These are phyloP conservation scores for Conticribra weissflogii DNA, from an alignment of 108 stramenopile species.

Conservation along the genomic window DNA sequence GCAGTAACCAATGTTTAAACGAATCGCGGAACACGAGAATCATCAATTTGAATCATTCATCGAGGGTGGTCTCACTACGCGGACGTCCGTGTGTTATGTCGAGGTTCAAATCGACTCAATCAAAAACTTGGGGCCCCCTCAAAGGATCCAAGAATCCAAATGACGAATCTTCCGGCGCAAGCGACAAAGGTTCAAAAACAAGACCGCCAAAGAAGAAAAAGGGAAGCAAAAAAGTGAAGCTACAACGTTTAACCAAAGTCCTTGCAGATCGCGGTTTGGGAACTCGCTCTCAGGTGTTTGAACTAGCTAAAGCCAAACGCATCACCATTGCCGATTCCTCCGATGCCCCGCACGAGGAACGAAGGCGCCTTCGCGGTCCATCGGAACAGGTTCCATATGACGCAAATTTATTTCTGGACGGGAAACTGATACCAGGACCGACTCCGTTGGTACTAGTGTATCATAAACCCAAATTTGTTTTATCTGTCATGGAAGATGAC, in stretches of 20 bases:
- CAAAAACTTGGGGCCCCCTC: not conserved
- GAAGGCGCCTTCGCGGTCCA: constrained; percentile 55
- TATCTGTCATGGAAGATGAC: constrained; percentile 76
- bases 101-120: not conserved
- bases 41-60: too few species aligned
- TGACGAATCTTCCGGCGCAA: not conserved
- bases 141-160: not conserved
- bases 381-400: constrained; percentile 67
- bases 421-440: constrained; percentile 60
- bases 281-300: constrained; percentile 71
- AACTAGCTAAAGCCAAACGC: constrained; percentile 63
- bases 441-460: constrained; percentile 71
- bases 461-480: constrained; percentile 86
- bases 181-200: not conserved
- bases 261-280: constrained; percentile 76
- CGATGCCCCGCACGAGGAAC: constrained; percentile 33
- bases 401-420: constrained; percentile 65
- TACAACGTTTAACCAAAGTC: constrained; percentile 78
- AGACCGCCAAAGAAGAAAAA: constrained; percentile 3
- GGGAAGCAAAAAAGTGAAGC: constrained; percentile 26
- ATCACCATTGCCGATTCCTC: constrained; percentile 41
- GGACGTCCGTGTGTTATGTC: too few species aligned
- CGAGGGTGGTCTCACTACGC: too few species aligned
- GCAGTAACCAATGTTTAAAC: too few species aligned
- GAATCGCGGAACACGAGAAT: too few species aligned